A percentile compares a stretch with the other conserved stretches of the same genome.
These are phyloP conservation scores for Ambrosiella xylebori DNA, from an alignment of 2,329 filamentous ascomycete species.

Conservation along the genomic window DNA sequence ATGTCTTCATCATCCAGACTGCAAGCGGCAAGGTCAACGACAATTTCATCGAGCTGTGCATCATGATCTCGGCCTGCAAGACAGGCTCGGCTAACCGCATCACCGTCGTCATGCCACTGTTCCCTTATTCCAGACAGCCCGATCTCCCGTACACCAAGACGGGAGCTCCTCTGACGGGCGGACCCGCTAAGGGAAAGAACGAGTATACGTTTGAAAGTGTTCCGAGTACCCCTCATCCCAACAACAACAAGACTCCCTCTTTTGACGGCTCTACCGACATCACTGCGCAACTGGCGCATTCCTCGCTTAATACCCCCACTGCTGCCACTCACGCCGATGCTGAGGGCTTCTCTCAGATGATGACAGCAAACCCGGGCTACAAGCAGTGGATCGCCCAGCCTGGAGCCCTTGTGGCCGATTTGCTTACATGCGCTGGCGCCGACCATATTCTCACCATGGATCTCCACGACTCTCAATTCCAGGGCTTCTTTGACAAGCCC, in stretches of 20 bases:
- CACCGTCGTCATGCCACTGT: slow-evolving; percentile 84
- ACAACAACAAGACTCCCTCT: slow-evolving; percentile 47
- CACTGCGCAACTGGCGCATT: slow-evolving; percentile 55
- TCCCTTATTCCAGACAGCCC: slow-evolving; percentile 91
- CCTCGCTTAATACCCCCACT: slow-evolving; percentile 42
- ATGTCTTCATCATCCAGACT: slow-evolving; percentile 97
- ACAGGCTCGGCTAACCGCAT: slow-evolving; percentile 81
- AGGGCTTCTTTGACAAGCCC: slow-evolving; percentile 96
- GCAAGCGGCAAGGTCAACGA: slow-evolving; percentile 89
- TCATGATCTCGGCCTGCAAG: slow-evolving; percentile 97
- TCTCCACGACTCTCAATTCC: slow-evolving; percentile 81
- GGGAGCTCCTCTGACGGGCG: slow-evolving; percentile 59
- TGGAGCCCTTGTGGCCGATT: slow-evolving; percentile 82
- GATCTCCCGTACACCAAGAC: slow-evolving; percentile 94
- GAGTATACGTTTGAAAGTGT: slow-evolving; percentile 85
- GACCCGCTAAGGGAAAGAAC: slow-evolving; percentile 38
- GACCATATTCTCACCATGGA: slow-evolving; percentile 97
- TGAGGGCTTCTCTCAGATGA: slow-evolving; percentile 24
- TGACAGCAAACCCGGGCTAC: slow-evolving; percentile 77
- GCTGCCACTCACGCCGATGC: slow-evolving; percentile 20
- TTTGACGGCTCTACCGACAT: slow-evolving; percentile 48
- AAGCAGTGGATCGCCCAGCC: slow-evolving; percentile 98
- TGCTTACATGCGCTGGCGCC: slow-evolving; percentile 85
- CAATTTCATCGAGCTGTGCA: slow-evolving; percentile 87
- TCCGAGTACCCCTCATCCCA: slow-evolving; percentile 66